These are phyloP conservation scores for Candida pini DNA, from an alignment of 805 yeast species.

Conservation along the genomic window DNA sequence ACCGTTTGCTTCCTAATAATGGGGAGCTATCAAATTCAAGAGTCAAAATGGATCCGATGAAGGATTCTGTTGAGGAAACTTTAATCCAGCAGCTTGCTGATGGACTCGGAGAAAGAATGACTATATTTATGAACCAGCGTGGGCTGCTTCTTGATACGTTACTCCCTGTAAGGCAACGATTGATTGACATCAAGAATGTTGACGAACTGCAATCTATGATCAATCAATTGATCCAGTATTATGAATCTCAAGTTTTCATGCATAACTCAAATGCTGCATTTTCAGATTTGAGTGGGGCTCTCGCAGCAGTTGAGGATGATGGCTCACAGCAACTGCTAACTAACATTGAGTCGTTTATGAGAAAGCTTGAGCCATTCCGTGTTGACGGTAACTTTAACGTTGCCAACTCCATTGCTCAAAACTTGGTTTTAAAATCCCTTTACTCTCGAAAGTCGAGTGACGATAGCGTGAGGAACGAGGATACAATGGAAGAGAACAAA, in stretches of 20 bases:
- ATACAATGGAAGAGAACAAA: no score
- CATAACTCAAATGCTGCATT: slow-evolving; percentile 6
- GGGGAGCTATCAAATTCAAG: no score
- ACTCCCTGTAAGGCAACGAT: slow-evolving; percentile 1
- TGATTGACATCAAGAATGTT: no score
- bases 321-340: slow-evolving; percentile 3
- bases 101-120: slow-evolving; percentile 12
- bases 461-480: neutral
- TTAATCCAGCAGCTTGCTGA: no score
- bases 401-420: slow-evolving; percentile 3
- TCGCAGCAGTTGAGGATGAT: neutral
- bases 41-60: no score
- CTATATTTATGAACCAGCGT: slow-evolving; percentile 5
- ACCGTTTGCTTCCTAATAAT: no score
- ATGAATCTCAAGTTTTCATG: slow-evolving; percentile 14
- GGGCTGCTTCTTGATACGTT: slow-evolving; percentile 1
- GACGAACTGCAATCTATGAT: slow-evolving; percentile 32
- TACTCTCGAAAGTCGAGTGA: slow-evolving; percentile 1
- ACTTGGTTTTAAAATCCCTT: slow-evolving; percentile 11
- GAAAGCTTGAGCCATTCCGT: slow-evolving; percentile 9
- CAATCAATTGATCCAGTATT: slow-evolving; percentile 25
- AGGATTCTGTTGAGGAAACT: no score
- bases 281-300: slow-evolving; percentile 6
- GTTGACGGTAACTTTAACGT: neutral
- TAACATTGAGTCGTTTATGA: slow-evolving; percentile 3